Base-by-base conservation (phyloP, 2,329 filamentous ascomycete genomes). In the Lasiodiplodia citricola region DNA sequence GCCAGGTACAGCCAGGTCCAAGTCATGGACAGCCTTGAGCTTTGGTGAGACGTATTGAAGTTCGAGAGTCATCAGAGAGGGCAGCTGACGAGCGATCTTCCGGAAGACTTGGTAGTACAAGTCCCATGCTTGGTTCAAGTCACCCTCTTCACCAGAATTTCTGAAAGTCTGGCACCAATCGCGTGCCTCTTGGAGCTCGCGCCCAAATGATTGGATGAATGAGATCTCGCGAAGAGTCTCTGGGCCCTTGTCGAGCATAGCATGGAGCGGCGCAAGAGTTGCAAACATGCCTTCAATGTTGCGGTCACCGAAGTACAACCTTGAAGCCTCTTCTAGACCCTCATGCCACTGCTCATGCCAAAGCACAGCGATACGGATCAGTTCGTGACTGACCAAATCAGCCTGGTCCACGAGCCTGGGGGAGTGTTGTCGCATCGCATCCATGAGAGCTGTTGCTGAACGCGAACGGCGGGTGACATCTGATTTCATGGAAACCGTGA, bases 311-410 rank as follows among this genome's bases (percentile, higher is more conserved):
- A 99, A 99, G 84, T 98, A 99, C 21, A 99, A 85, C 66, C 96
- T 89, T 38, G 94, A 97, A 1, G 96, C 96, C 82, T 99, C 96
- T 80, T 99, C 96, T 18, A 99, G 86, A 35, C 92, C 96, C 80
- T 99, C 96, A 73, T 99, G 96, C 96, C 96, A 99, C 72, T 97
- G 92, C 76, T 99, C 96, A 77, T 99, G 96, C 96, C 96, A 99
- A 28, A 99, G 81, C 2, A 99, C 95, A 18, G 96, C 96, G 69
- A 99, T 96, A 64, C 96, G 90, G 76, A 99, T 98, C 68, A 99
- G 88, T 79, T 99, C 96, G 76, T 96, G 92, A 78, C 95, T 98
- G 73, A 99, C 94, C 57, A 94, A 86, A 77, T 97, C 95, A 44
- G 96, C 96, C 80, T 99, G 96, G 72, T 97, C 93, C 10, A 99